Base-by-base conservation (phyloP, 176 grass and related monocot genomes). In the Oryza nivara region DNA sequence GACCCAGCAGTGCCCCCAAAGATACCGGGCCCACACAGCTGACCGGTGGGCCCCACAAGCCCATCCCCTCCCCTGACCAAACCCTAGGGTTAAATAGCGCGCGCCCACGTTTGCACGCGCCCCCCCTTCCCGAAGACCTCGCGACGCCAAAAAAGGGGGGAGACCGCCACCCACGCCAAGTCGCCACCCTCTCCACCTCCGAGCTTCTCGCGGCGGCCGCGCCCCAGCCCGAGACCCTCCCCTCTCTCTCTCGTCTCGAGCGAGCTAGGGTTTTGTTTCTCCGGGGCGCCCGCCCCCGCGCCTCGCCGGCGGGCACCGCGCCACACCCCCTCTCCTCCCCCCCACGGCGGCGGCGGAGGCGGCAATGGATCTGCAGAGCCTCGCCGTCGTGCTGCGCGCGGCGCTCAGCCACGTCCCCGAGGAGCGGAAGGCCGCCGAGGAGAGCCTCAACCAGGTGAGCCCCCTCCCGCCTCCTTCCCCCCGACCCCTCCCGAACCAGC, bases 1-100 rank as follows among this genome's bases (percentile, higher is more conserved):
- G 8, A 9, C 20, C 30, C 51, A 15, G 4, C 6, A 11, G 17
- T 43, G 17, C 6, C 28, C 2, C n/a, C 0, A 70, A 48, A 14
- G 25, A 41, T 17, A 12, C 11, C 13, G 20, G 64, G 35, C 32
- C 13, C 22, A 35, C 47, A 14, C 35, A 47, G 23, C 70, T 81
- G 71, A 46, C 14, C 1, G 1, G 0, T 63, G 65, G 78, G 51
- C 26, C 72, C 72, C 1, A 1, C 1, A 1, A 0, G 12, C 22
- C 58, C 36, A 26, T 20, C 20, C 25, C 30, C 30, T 32, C 30
- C 36, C 79, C 65, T 70, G 74, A 78, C 80, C 89, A 88, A 97
- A 97, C 95, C 95, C 95, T 97, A 97, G 95, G 44, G 84, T 94
- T 92, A 97, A 92, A 94, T 86, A 88, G 65, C 54, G 22, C 73